Conservation (phyloP, 768 basidiomycete species). For the Artomyces pyxidatus region DNA sequence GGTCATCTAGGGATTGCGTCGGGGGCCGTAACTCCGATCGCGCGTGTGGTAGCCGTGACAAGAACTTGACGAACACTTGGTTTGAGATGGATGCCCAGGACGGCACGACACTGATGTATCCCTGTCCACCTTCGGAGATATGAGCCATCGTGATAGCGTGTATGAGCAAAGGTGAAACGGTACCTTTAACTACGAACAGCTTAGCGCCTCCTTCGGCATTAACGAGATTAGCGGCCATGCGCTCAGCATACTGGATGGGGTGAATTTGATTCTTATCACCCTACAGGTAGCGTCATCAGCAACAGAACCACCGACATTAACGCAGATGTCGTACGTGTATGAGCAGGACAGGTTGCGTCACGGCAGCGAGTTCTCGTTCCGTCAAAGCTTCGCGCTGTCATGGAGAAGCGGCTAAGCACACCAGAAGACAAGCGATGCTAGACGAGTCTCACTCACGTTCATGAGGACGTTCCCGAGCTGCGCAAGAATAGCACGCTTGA, state of each 20-base stretch:
- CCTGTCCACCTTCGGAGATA: constrained; percentile 10
- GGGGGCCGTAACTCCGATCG: constrained; percentile 5
- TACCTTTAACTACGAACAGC: constrained; percentile 15
- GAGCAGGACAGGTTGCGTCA: constrained; percentile 10
- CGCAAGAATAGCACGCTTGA: constrained; percentile 9
- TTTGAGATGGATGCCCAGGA: constrained; percentile 17
- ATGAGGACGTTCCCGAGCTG: constrained; percentile 12
- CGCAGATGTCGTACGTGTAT: constrained; percentile 2
- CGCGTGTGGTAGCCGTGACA: constrained; percentile 11
- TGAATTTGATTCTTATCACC: constrained; percentile 13
- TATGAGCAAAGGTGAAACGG: not conserved
- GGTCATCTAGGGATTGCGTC: not conserved
- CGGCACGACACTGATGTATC: constrained; percentile 16
- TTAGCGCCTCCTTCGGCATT: constrained; percentile 15
- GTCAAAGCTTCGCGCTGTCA: constrained; percentile 1
- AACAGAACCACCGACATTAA: not conserved
- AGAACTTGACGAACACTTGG: constrained; percentile 18
- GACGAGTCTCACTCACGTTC: constrained; percentile 11
- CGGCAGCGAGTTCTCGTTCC: not conserved
- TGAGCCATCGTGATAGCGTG: not conserved
- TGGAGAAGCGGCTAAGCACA: too few species aligned
- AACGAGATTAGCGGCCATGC: constrained; percentile 11
- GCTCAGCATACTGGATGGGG: constrained; percentile 7
- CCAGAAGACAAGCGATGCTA: too few species aligned
- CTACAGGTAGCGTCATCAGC: not conserved